Conservation (phyloP, 2,329 filamentous ascomycete species). For the Ramularia collo-cygni region DNA sequence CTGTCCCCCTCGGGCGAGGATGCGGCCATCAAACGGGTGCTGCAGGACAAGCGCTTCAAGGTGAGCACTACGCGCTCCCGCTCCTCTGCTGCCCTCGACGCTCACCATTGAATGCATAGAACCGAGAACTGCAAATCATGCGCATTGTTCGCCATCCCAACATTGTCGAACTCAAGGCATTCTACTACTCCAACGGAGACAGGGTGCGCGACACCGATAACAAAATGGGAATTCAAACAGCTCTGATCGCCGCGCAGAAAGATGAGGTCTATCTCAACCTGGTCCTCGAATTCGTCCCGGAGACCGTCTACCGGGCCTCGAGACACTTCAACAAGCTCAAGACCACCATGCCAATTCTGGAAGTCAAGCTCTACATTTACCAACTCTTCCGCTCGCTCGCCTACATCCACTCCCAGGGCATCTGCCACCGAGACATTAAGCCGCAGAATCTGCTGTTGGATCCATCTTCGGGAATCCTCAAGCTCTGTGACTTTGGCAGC, state of each 20-base stretch:
- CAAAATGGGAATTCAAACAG: conserved; percentile 31
- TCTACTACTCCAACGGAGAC: conserved; percentile 99
- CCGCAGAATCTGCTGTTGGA: conserved; percentile 95
- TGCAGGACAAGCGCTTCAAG: conserved; percentile 99
- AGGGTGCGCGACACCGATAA: conserved; percentile 54
- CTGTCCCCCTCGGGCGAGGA: conserved; percentile 96
- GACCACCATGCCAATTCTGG: conserved; percentile 97
- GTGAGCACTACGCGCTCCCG: conserved; percentile 39
- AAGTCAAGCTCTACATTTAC: conserved; percentile 99
- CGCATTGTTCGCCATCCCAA: conserved; percentile 97
- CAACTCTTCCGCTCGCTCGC: conserved; percentile 97
- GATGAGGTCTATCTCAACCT: conserved; percentile 98
- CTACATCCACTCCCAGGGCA: conserved; percentile 98
- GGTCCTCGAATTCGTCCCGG: conserved; percentile 94
- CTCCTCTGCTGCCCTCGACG: conserved; percentile 1
- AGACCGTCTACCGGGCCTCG: conserved; percentile 96
- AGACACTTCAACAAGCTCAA: conserved; percentile 99
- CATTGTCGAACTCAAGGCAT: conserved; percentile 97
- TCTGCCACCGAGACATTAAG: conserved; percentile 99
- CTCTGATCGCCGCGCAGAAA: conserved; percentile 43
- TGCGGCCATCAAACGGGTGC: conserved; percentile 95
- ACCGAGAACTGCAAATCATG: conserved; percentile 99
- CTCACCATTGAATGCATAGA: conserved; percentile 55
- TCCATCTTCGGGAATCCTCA: conserved; percentile 82
- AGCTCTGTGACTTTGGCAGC: conserved; percentile 97